Conservation (phyloP, 345 rosid species). For the Populus nigra region DNA sequence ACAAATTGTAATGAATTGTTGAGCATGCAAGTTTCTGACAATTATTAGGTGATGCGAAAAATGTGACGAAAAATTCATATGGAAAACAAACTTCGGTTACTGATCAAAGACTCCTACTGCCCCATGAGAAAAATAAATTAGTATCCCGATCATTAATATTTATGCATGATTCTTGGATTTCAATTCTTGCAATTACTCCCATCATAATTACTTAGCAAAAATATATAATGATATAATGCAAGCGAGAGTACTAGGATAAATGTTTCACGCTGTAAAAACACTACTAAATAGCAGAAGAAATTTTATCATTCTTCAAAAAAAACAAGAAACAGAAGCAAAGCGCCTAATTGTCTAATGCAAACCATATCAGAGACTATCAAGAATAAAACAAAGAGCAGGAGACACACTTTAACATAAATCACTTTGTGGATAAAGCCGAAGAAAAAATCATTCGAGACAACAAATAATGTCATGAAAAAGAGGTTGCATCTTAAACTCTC, state of each 20-base stretch:
- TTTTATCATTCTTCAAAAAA: background rate
- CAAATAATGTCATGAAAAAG: background rate
- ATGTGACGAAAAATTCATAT: background rate
- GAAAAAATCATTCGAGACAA: background rate
- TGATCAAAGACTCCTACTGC: constrained; percentile 1
- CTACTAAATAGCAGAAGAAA: background rate
- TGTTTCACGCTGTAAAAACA: background rate
- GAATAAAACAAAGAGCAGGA: background rate
- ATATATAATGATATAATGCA: background rate
- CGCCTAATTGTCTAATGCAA: background rate
- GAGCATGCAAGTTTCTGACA: background rate
- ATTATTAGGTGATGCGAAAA: background rate
- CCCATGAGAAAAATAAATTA: background rate
- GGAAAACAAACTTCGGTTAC: background rate
- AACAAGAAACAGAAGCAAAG: background rate
- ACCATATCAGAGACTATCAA: background rate
- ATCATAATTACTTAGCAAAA: too few species aligned
- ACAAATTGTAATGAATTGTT: constrained; percentile 7
- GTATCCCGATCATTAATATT: background rate
- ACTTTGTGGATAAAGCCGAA: background rate
- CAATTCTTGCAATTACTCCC: background rate
- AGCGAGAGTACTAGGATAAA: background rate
- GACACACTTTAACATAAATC: background rate
- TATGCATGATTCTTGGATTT: background rate
- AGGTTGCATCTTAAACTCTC: background rate